Conservation (phyloP, 1,139 yeast genomes). For the Yamadazyma triangularis region DNA sequence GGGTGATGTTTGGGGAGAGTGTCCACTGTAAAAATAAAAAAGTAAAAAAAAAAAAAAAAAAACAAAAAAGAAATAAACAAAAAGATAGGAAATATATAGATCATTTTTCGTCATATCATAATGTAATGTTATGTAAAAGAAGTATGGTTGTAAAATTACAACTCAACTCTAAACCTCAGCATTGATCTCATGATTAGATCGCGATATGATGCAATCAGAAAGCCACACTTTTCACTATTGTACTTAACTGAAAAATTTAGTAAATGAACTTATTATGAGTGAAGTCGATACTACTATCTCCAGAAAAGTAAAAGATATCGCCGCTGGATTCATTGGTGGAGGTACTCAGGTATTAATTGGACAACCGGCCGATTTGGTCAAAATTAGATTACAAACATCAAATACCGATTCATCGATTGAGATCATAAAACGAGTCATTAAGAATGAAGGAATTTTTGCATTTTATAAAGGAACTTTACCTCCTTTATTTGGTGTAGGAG, state of each 20-base stretch:
- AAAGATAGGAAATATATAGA: too few species aligned
- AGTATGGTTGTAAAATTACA: too few species aligned
- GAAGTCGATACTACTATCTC: constrained; percentile 45
- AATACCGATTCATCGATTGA: constrained; percentile 36
- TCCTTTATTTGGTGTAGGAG: constrained; percentile 58
- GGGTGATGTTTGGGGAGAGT: constrained; percentile 4
- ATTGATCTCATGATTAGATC: too few species aligned
- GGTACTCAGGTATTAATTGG: constrained; percentile 73
- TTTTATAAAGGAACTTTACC: constrained; percentile 51
- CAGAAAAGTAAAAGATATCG: constrained; percentile 59
- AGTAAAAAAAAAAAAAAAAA: too few species aligned
- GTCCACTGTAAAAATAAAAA: too few species aligned
- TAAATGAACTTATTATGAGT: background rate
- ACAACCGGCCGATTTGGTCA: constrained; percentile 70
- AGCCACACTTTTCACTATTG: too few species aligned
- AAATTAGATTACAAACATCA: constrained; percentile 59
- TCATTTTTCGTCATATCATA: too few species aligned
- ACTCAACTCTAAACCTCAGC: too few species aligned
- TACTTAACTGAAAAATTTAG: too few species aligned
- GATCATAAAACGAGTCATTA: constrained; percentile 50
- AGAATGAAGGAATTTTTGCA: constrained; percentile 60
- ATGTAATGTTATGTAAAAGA: too few species aligned
- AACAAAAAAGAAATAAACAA: too few species aligned
- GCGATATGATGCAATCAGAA: too few species aligned
- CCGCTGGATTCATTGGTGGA: constrained; percentile 48